phyloP scores from a whole-genome alignment of 345 rosid species.

The Viola odorata region DNA sequence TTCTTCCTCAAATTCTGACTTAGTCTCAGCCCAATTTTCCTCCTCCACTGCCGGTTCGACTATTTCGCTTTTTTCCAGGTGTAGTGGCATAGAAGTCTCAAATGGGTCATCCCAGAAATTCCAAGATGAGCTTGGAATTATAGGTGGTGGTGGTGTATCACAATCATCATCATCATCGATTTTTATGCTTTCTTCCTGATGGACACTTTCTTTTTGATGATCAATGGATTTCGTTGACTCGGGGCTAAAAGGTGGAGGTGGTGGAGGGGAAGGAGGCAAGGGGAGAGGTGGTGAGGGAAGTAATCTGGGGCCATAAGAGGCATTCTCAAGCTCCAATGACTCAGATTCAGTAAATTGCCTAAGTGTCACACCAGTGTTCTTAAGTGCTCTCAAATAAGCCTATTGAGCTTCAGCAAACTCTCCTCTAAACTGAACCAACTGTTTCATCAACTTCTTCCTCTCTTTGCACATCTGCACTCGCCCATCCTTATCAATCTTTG shows the following conservation, averaged over 20 bases:
- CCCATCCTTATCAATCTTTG: slow-evolving; percentile 75
- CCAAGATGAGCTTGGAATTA: slow-evolving; percentile 41
- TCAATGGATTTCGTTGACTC: slow-evolving; percentile 35
- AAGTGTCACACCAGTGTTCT: slow-evolving; percentile 83
- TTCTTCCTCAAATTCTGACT: slow-evolving; percentile 63
- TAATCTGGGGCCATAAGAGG: slow-evolving; percentile 27
- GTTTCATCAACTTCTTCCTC: slow-evolving; percentile 80
- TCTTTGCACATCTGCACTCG: slow-evolving; percentile 66
- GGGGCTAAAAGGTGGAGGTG: slow-evolving; percentile 63
- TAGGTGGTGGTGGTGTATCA: slow-evolving; percentile 40
- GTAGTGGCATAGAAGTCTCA: slow-evolving; percentile 23
- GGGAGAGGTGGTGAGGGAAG: slow-evolving; percentile 49
- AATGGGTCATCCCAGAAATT: slow-evolving; percentile 42
- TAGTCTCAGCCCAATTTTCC: slow-evolving; percentile 69
- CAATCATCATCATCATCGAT: slow-evolving; percentile 31
- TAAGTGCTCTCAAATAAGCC: slow-evolving; percentile 72
- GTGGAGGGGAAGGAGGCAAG: slow-evolving; percentile 66
- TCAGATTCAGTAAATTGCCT: slow-evolving; percentile 90
- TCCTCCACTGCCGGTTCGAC: slow-evolving; percentile 39
- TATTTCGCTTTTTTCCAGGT: slow-evolving; percentile 23
- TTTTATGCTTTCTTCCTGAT: slow-evolving; percentile 36
- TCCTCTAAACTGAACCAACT: slow-evolving; percentile 51
- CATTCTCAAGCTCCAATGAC: slow-evolving; percentile 56
- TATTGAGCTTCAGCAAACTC: slow-evolving; percentile 79
- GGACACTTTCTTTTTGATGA: slow-evolving; percentile 24